These are phyloP conservation scores for Hirschioporus abietinus DNA, from an alignment of 768 basidiomycete genomes.

Conservation along the genomic window DNA sequence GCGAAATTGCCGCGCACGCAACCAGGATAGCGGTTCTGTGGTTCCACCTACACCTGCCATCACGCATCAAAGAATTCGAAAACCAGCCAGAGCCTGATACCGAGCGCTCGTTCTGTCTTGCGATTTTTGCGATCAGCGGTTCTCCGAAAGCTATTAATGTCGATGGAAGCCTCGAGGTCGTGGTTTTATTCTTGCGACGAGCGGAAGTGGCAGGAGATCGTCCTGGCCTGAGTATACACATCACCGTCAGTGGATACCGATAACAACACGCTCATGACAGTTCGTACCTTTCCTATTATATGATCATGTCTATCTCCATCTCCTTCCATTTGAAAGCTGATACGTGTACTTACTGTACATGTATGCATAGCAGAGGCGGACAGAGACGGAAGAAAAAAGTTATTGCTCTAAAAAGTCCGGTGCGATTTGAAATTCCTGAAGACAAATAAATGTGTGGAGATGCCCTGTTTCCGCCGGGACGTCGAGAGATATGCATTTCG, in stretches of 20 bases:
- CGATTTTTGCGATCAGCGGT: not conserved
- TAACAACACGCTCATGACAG: too few species aligned
- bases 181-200: too few species aligned
- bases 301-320: too few species aligned
- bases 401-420: not conserved
- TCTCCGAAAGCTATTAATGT: not conserved
- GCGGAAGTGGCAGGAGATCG: too few species aligned
- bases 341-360: too few species aligned
- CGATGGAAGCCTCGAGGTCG: not conserved
- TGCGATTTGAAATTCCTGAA: not conserved
- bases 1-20: too few species aligned
- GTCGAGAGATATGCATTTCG: not conserved
- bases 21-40: too few species aligned
- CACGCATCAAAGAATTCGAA: not conserved
- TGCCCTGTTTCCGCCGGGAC: not conserved
- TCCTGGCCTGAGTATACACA: too few species aligned
- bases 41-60: not conserved
- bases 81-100: not conserved
- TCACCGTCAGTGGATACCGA: too few species aligned
- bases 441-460: not conserved
- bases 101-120: not conserved
- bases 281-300: too few species aligned
- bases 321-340: too few species aligned
- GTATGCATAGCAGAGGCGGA: too few species aligned
- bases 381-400: not conserved